Conservation (phyloP, 1,284 basidiomycete species). For the Inonotus obliquus region DNA sequence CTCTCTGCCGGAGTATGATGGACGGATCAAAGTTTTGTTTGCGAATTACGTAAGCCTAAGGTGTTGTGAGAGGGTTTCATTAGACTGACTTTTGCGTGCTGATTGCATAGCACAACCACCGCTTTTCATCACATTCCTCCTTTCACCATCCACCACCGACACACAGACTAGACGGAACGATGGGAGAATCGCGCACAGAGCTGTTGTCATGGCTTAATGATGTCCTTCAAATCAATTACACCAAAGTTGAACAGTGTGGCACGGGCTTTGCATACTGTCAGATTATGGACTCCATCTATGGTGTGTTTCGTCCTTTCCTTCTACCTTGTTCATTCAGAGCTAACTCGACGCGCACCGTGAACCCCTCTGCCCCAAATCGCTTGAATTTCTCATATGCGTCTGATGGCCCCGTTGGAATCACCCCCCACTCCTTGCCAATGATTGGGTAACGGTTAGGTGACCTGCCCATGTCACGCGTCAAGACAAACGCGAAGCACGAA, state of each 20-base stretch:
- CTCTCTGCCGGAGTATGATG: too few species aligned
- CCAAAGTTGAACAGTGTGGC: constrained; percentile 94
- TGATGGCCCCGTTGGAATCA: too few species aligned
- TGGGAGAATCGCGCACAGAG: constrained; percentile 75
- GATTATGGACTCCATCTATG: constrained; percentile 89
- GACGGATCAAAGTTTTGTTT: too few species aligned
- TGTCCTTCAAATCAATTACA: constrained; percentile 85
- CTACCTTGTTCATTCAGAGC: neutral
- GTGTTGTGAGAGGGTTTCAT: neutral
- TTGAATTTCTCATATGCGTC: too few species aligned
- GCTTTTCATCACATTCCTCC: neutral
- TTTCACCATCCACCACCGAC: neutral
- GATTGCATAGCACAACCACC: neutral
- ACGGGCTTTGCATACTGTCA: constrained; percentile 89
- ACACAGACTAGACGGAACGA: constrained; percentile 18
- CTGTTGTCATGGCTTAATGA: constrained; percentile 94
- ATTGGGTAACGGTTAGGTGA: constrained; percentile 73
- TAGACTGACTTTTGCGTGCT: too few species aligned
- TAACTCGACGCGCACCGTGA: too few species aligned
- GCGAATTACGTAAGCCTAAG: neutral
- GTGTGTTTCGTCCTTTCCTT: constrained; percentile 45
- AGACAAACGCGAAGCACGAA: constrained; percentile 92
- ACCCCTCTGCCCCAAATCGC: too few species aligned
- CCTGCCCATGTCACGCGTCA: constrained; percentile 83
- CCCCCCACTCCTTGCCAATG: too few species aligned